Conservation (phyloP, 164 flowering plant genomes). For the Nymphaea colorata region DNA sequence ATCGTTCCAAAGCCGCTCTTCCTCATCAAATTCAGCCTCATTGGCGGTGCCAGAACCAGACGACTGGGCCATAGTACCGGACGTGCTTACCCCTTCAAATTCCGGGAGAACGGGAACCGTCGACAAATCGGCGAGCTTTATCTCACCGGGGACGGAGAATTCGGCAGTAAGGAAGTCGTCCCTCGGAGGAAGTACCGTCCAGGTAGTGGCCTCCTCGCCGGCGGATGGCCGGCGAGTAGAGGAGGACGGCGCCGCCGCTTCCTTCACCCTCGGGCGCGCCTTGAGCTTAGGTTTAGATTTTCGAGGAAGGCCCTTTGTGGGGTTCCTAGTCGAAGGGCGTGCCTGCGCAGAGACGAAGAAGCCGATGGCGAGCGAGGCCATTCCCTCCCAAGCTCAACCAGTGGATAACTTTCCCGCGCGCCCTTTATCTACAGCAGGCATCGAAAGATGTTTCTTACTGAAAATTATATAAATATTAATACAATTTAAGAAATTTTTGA, state of each 20-base stretch:
- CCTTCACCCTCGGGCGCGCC: constrained; percentile 1
- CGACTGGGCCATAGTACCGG: too few species aligned
- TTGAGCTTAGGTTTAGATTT: constrained; percentile 16
- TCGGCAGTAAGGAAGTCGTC: constrained; percentile 26
- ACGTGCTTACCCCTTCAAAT: background rate
- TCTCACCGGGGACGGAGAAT: constrained; percentile 5
- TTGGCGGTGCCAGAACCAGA: background rate
- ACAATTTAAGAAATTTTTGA: too few species aligned
- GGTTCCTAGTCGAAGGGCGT: constrained; percentile 17
- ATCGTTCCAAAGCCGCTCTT: constrained; percentile 5
- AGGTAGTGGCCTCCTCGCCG: constrained; percentile 58
- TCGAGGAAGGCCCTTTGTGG: constrained; percentile 7
- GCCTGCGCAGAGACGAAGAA: constrained; percentile 11
- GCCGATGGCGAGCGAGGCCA: constrained; percentile 12
- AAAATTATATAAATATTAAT: too few species aligned
- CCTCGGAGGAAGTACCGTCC: constrained; percentile 52
- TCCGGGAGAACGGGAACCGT: background rate
- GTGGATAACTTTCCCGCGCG: too few species aligned
- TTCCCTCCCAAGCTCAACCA: background rate
- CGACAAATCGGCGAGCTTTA: constrained; percentile 25
- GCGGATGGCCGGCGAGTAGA: constrained; percentile 4
- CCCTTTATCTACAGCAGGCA: too few species aligned
- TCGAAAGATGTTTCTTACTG: too few species aligned
- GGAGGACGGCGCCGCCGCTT: constrained; percentile 9
- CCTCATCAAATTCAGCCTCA: constrained; percentile 7